Base-by-base conservation (phyloP, 2,329 filamentous ascomycete species). In the Apiospora pterosperma region DNA sequence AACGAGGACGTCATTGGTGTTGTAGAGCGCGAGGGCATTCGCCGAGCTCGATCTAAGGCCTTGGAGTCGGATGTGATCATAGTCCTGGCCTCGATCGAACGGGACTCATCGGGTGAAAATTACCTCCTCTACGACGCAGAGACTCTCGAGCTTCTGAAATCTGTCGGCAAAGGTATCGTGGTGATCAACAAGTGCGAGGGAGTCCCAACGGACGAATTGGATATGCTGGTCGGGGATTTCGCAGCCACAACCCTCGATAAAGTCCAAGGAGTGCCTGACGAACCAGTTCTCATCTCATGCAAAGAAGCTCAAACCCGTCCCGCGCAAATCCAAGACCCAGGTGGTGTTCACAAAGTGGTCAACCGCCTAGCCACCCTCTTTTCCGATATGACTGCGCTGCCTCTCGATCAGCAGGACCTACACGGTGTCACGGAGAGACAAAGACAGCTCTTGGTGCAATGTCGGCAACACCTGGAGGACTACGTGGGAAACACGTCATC, bases 401-500 rank as follows among this genome's bases (percentile, higher is more conserved):
- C 88, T 12, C 84, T 85, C 4, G 87, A 92, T 67, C 89, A 92
- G 81, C 87, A 93, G 78, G 92, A 97, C 72, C 90, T 96, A 5
- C 85, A 97, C 4, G 94, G 94, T 64, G 94, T 97, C 41, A 97
- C 92, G 21, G 92, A 95, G 77, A 90, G 96, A 65, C 96, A 99
- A 80, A 87, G 91, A 62, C 86, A 93, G 75, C 88, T 97, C 62
- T 84, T 99, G 59, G 84, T 87, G 61, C 84, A 88, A 73, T 97
- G 95, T 75, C 82, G 90, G 14, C 75, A 76, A 39, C 87, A 93
- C 74, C 84, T 99, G 1, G 84, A 90, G 60, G 85, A 88, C 25
- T 99, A 97, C 75, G 79, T 95, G 67, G 77, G 74, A 11, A 87
- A 90, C 72, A 86, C 88, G 16, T 73, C 75, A 59, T 70, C 72